Conservation (phyloP, 805 yeast genomes). For the Lachancea fermentati region DNA sequence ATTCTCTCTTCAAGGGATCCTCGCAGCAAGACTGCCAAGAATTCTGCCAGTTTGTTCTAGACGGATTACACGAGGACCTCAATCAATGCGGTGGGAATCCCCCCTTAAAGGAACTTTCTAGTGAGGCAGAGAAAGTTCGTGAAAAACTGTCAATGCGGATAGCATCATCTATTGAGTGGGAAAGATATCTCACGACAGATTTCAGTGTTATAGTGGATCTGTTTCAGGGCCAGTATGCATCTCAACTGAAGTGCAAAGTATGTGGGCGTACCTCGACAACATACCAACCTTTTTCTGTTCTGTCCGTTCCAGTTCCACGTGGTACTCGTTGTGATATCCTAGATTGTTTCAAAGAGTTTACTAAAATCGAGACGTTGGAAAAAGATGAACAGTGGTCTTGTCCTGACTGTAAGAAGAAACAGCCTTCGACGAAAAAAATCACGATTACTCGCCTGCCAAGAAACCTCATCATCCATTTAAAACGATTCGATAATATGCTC, state of each 20-base stretch:
- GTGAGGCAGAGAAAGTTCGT: conserved; percentile 64
- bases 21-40: conserved; percentile 94
- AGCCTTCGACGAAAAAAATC: conserved; percentile 62
- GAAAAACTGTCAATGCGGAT: conserved; percentile 70
- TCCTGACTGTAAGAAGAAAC: conserved; percentile 60
- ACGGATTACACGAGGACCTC: conserved; percentile 87
- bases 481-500: conserved; percentile 54
- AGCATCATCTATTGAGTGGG: conserved; percentile 92
- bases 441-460: conserved; percentile 74
- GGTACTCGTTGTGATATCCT: conserved; percentile 37
- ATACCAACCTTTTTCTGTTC: conserved; percentile 72
- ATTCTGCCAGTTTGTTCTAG: conserved; percentile 78
- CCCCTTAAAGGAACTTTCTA: conserved; percentile 53
- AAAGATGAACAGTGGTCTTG: conserved; percentile 84
- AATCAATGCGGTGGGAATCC: conserved; percentile 58
- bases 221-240: conserved; percentile 84
- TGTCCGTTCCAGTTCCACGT: conserved; percentile 75
- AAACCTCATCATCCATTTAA: conserved; percentile 75
- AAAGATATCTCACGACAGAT: conserved; percentile 70
- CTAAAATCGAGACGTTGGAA: conserved; percentile 65
- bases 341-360: conserved; percentile 73
- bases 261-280: conserved; percentile 81
- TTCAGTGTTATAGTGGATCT: conserved; percentile 74
- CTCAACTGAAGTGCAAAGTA: conserved; percentile 65
- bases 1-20: conserved; percentile 71